These are phyloP conservation scores for Eutrema heterophyllum DNA, from an alignment of 345 rosid species.

Conservation along the genomic window DNA sequence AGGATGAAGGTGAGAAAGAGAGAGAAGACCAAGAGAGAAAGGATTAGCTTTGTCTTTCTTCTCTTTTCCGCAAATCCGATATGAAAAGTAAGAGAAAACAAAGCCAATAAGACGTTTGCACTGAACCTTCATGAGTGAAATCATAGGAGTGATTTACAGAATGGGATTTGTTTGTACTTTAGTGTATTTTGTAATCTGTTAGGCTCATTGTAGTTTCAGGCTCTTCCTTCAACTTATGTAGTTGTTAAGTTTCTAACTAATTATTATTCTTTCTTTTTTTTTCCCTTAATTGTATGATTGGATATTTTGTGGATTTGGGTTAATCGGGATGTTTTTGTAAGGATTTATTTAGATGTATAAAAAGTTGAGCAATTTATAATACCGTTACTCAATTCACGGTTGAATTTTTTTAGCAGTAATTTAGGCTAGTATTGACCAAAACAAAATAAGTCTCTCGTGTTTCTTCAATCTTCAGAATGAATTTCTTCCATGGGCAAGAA, in stretches of 20 bases:
- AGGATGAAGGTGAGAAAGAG: constrained; percentile 37
- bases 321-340: constrained; percentile 1
- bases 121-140: neutral
- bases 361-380: too few relatives aligned
- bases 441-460: too few relatives aligned
- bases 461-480: too few relatives aligned
- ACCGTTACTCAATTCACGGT: too few relatives aligned
- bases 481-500: too few relatives aligned
- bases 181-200: constrained; percentile 13
- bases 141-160: neutral
- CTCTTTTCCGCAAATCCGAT: neutral
- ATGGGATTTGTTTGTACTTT: constrained; percentile 8
- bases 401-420: too few relatives aligned
- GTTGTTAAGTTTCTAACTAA: constrained; percentile 10
- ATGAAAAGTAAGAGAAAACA: neutral
- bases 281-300: neutral
- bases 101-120: neutral
- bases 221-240: constrained; percentile 5
- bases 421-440: too few relatives aligned
- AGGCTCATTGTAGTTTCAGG: constrained; percentile 16
- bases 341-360: neutral
- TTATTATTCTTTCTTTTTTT: too few relatives aligned
- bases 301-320: neutral
- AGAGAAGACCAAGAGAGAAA: constrained; percentile 25
- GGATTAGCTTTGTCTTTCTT: neutral